Percentiles rank a stretch among this genome's conserved stretches.
These are phyloP conservation scores for Schizophyllum commune DNA, from an alignment of 1,284 basidiomycete genomes.

Conservation along the genomic window DNA sequence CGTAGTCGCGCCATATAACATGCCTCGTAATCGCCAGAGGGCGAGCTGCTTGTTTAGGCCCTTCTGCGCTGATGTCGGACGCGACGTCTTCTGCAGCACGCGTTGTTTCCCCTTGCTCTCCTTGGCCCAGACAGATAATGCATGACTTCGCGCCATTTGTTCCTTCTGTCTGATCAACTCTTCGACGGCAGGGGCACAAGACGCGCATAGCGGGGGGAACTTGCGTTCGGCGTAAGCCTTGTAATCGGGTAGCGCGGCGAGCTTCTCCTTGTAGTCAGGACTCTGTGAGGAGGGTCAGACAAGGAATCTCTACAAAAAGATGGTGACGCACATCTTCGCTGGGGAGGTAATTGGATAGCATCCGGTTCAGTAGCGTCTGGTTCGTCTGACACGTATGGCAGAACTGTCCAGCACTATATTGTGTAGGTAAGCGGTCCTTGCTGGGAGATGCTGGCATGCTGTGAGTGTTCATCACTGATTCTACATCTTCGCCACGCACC, in stretches of 20 bases:
- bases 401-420: constrained; percentile 50
- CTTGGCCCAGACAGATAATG: constrained; percentile 62
- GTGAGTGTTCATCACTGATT: neutral
- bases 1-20: constrained; percentile 47
- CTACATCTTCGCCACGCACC: constrained; percentile 36
- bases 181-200: constrained; percentile 72
- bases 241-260: constrained; percentile 39
- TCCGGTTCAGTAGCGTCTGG: constrained; percentile 77
- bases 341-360: constrained; percentile 85
- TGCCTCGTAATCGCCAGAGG: constrained; percentile 61
- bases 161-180: constrained; percentile 73
- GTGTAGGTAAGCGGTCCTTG: constrained; percentile 56
- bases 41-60: constrained; percentile 31
- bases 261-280: constrained; percentile 36
- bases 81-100: constrained; percentile 27
- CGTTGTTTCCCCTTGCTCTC: constrained; percentile 50
- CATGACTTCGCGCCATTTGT: constrained; percentile 73
- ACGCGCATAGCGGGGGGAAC: constrained; percentile 79
- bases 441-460: constrained; percentile 46
- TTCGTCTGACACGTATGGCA: constrained; percentile 88
- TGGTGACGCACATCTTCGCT: constrained; percentile 41
- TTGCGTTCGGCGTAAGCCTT: constrained; percentile 61
- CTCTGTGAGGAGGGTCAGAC: constrained; percentile 36
- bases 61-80: constrained; percentile 30
- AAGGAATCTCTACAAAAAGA: constrained; percentile 2